Base-by-base conservation (phyloP, 1,284 basidiomycete genomes). In the Butyriboletus appendiculatus region DNA sequence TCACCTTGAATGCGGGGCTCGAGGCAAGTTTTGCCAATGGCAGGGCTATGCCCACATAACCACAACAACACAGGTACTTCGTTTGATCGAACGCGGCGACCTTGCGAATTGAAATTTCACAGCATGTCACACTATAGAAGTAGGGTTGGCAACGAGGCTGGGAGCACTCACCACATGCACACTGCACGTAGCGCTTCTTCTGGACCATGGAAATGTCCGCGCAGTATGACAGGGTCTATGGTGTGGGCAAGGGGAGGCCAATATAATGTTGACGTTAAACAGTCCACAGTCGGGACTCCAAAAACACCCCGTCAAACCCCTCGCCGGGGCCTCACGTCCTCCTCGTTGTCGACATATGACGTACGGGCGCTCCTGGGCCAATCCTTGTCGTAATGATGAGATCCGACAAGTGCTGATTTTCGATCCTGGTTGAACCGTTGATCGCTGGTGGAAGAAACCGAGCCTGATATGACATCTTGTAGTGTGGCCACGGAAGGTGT, bases 311-410 rank as follows among this genome's bases (percentile, higher is more conserved):
- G 52, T 37, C 12, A 24, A 38, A 18, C 14, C 12, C 56, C 52
- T 64, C 44, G 28, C n/a, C n/a, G n/a, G n/a, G n/a, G n/a, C n/a
- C n/a, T n/a, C n/a, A n/a, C 40, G 30, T 15, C 34, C 41, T 51
- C 64, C 61, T 56, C 64, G 37, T 61, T 60, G 52, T 37, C 24
- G 28, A 32, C 18, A 15, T 26, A 52, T 66, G 52, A 50, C 39
- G 28, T 38, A 24, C 18, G 1, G 50, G 53, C 44, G 52, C 49
- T 64, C 41, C 33, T 24, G 30, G 9, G 16, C 24, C 5, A 9
- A 18, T 22, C 6, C n/a, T 37, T 57, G 41, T 57, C 35, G 2
- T 5, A 22, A 30, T 18, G 24, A 10, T 22, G 12, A 28, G 33
- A 38, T 47, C 38, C 38, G 41, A 16, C 40, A 12, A 15, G 20